These are phyloP conservation scores for Calonectria crousiana DNA, from an alignment of 2,329 filamentous ascomycete genomes.

Conservation along the genomic window DNA sequence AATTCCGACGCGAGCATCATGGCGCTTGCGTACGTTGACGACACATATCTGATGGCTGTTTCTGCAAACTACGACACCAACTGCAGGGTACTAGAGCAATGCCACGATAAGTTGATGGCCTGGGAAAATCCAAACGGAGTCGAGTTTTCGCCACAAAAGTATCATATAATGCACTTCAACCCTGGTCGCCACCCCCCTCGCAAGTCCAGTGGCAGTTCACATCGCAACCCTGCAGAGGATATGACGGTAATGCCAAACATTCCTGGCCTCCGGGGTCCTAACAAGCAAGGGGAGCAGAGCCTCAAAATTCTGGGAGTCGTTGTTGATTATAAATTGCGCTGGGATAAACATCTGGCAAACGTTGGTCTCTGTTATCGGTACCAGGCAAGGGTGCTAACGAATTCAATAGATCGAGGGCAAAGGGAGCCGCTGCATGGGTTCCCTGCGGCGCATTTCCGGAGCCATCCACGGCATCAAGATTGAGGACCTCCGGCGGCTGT, in stretches of 20 bases:
- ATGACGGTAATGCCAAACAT: neutral
- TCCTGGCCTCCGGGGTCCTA: neutral
- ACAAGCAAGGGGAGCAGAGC: neutral
- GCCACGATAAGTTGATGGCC: neutral
- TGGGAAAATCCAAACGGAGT: neutral
- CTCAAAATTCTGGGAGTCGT: neutral
- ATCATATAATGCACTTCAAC: too few species aligned
- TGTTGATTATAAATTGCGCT: neutral
- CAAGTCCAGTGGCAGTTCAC: too few species aligned
- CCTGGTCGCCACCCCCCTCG: too few species aligned
- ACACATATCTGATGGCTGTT: neutral
- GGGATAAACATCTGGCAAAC: neutral
- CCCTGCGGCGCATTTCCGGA: neutral
- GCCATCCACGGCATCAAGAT: neutral
- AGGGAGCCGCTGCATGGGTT: neutral
- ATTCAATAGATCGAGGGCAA: neutral
- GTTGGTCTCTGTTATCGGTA: neutral
- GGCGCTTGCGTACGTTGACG: neutral
- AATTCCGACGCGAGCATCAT: neutral
- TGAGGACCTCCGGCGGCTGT: neutral
- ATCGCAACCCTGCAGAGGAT: too few species aligned
- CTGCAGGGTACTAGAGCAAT: neutral
- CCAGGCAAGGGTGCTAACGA: neutral
- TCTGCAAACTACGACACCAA: neutral
- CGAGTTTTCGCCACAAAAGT: neutral